These are phyloP conservation scores for Batrachochytrium dendrobatidis DNA, from an alignment of 371 early-diverging fungal species.

Conservation along the genomic window DNA sequence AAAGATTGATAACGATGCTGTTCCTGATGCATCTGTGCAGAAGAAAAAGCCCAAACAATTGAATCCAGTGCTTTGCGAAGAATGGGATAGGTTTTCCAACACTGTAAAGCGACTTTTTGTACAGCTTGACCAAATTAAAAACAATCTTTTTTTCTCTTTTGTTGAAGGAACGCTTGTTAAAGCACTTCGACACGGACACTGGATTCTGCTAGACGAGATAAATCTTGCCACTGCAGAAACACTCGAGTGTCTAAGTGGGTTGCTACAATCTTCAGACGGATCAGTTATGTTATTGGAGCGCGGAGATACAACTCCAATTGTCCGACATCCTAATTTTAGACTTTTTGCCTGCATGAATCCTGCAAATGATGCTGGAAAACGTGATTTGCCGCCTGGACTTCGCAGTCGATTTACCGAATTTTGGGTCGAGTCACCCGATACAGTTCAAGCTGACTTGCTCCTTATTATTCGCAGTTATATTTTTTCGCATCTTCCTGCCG, in stretches of 20 bases:
- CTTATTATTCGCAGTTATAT: slow-evolving; percentile 76
- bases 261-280: slow-evolving; percentile 77
- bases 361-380: slow-evolving; percentile 97
- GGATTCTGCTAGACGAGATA: slow-evolving; percentile 99
- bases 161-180: slow-evolving; percentile 89
- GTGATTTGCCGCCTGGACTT: slow-evolving; percentile 87
- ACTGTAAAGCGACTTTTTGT: slow-evolving; percentile 56
- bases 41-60: slow-evolving; percentile 18
- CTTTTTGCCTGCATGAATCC: slow-evolving; percentile 99
- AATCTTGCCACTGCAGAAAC: slow-evolving; percentile 96
- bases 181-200: slow-evolving; percentile 88
- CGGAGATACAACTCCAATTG: slow-evolving; percentile 80
- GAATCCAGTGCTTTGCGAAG: slow-evolving; percentile 22
- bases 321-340: slow-evolving; percentile 91
- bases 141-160: slow-evolving; percentile 85
- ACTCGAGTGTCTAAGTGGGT: slow-evolving; percentile 80
- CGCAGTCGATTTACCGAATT: slow-evolving; percentile 91
- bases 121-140: slow-evolving; percentile 64
- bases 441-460: slow-evolving; percentile 68
- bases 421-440: slow-evolving; percentile 89
- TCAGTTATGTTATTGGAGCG: slow-evolving; percentile 82
- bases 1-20: not conserved
- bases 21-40: slow-evolving; percentile 2
- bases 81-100: slow-evolving; percentile 52
- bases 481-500: slow-evolving; percentile 31